Conservation (phyloP, 2,329 filamentous ascomycete genomes). For the Claviceps lovelessii region DNA sequence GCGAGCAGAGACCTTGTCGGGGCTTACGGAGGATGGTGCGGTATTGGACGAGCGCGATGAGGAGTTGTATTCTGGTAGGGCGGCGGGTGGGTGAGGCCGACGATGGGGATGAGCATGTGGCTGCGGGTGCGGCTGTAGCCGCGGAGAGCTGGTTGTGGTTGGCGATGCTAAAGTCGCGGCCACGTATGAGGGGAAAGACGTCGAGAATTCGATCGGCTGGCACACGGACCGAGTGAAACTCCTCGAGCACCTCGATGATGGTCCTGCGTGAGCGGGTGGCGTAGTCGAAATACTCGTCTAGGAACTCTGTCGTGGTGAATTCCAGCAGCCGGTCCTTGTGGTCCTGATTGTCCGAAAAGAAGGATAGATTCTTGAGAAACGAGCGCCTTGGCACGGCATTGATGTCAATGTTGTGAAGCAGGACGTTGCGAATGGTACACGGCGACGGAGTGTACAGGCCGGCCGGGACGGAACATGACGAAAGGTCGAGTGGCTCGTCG, state of each 20-base stretch:
- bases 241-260: constrained; percentile 81
- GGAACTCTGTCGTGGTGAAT: constrained; percentile 62
- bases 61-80: constrained; percentile 43
- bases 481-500: constrained; percentile 50
- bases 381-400: constrained; percentile 75
- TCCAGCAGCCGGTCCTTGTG: constrained; percentile 75
- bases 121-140: constrained; percentile 10
- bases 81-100: constrained; percentile 4
- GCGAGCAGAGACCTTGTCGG: constrained; percentile 76
- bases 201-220: constrained; percentile 59
- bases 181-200: constrained; percentile 68
- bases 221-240: constrained; percentile 73
- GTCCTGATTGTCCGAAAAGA: constrained; percentile 56
- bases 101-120: constrained; percentile 17
- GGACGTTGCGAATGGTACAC: constrained; percentile 56
- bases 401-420: constrained; percentile 77
- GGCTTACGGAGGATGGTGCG: constrained; percentile 73
- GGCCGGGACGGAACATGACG: constrained; percentile 18
- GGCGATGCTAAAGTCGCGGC: constrained; percentile 86
- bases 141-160: constrained; percentile 40
- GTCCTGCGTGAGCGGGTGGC: constrained; percentile 79
- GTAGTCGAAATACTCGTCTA: constrained; percentile 93
- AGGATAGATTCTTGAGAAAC: constrained; percentile 67
- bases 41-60: constrained; percentile 84
- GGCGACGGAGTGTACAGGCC: constrained; percentile 23